Conservation (phyloP, 768 basidiomycete genomes). For the Mycena polygramma region DNA sequence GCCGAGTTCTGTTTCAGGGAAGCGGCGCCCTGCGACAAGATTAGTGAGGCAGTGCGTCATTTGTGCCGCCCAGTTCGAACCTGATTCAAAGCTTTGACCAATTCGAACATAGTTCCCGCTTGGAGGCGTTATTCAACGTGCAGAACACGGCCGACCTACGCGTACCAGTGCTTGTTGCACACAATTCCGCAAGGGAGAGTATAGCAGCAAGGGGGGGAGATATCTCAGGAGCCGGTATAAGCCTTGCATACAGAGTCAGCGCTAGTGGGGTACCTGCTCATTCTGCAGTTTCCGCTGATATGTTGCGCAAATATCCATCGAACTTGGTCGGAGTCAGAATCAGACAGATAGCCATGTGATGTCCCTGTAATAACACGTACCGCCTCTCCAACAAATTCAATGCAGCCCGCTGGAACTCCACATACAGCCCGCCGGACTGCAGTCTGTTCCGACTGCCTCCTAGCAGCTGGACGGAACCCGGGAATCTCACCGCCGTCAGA, state of each 20-base stretch:
- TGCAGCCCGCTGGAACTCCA: too few species aligned
- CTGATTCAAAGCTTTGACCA: conserved; percentile 85
- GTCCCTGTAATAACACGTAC: too few species aligned
- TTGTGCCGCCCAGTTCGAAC: conserved; percentile 1
- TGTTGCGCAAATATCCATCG: conserved; percentile 57
- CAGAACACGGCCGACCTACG: conserved; percentile 5
- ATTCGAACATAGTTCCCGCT: conserved; percentile 96
- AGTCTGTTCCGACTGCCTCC: too few species aligned
- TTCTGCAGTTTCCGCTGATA: conserved; percentile 75
- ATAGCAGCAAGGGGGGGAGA: conserved; percentile 92
- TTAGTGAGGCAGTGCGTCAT: background rate
- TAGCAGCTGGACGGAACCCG: too few species aligned
- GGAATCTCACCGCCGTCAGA: too few species aligned
- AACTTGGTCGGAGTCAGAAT: background rate
- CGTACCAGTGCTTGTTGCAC: conserved; percentile 83
- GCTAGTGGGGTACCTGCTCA: conserved; percentile 65
- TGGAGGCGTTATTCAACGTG: conserved; percentile 33
- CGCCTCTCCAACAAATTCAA: too few species aligned
- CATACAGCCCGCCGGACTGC: too few species aligned
- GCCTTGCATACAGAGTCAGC: background rate
- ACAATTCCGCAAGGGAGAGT: conserved; percentile 83
- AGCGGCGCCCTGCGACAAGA: conserved; percentile 61
- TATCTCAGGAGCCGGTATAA: conserved; percentile 59
- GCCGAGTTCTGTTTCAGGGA: conserved; percentile 71
- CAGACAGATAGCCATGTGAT: too few species aligned